These are phyloP conservation scores for Scalesia atractyloides DNA, from an alignment of 129 eudicot genomes.

Conservation along the genomic window DNA sequence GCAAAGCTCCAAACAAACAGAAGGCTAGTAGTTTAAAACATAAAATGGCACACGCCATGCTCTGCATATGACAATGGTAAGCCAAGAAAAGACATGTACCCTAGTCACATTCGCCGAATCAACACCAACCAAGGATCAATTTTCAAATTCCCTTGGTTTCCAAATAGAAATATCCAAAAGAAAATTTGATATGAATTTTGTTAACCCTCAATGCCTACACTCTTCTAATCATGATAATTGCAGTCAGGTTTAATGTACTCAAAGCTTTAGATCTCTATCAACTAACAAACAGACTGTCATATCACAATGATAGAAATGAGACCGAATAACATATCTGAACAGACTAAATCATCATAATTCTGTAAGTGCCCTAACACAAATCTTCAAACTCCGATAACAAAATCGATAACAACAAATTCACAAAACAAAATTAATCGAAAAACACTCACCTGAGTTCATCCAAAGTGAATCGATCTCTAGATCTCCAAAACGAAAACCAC, in stretches of 20 bases:
- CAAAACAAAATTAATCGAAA: neutral
- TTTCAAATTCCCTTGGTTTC: no score
- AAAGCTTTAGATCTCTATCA: neutral
- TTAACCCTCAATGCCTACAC: no score
- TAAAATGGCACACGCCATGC: no score
- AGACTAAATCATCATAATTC: constrained; percentile 11
- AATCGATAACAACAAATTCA: neutral
- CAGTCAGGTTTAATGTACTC: neutral
- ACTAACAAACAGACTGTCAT: neutral
- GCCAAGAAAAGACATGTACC: no score
- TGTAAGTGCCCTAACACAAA: constrained; percentile 5
- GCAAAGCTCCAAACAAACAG: no score
- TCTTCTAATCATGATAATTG: neutral
- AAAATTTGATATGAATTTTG: no score
- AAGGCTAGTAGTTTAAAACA: no score
- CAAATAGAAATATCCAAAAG: no score
- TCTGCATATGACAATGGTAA: no score
- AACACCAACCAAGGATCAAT: no score
- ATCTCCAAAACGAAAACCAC: constrained; percentile 86
- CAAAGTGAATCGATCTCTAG: constrained; percentile 67
- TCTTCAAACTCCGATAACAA: neutral
- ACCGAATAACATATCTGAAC: neutral
- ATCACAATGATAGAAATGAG: neutral
- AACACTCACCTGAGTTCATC: constrained; percentile 68
- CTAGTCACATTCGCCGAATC: no score